A percentile compares a stretch with the other conserved stretches of the same genome.
phyloP scores from a whole-genome alignment of 2,329 filamentous ascomycete genomes.

The Myriosclerotinia curreyana region DNA sequence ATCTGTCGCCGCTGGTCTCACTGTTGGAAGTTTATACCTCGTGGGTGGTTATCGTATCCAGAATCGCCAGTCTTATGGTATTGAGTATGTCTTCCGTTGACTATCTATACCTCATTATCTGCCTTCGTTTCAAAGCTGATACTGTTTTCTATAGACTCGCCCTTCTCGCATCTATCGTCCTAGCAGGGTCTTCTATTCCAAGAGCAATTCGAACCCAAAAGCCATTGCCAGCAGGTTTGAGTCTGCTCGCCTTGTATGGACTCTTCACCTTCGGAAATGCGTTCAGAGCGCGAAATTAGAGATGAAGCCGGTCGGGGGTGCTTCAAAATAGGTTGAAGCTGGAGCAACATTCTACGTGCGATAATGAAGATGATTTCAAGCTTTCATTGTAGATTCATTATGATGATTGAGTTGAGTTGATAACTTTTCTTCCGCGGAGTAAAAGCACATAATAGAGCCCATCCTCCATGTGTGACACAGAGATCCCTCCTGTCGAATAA shows the following conservation, averaged over 20 bases:
- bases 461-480: background rate
- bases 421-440: background rate
- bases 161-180: conserved; percentile 80
- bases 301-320: conserved; percentile 32
- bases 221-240: conserved; percentile 78
- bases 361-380: conserved; percentile 3
- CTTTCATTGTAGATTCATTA: background rate
- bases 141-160: conserved; percentile 49
- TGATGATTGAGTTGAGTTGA: conserved; percentile 10
- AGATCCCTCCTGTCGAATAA: background rate
- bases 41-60: conserved; percentile 79
- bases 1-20: conserved; percentile 78
- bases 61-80: conserved; percentile 71
- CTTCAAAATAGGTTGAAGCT: conserved; percentile 35
- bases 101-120: background rate
- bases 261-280: conserved; percentile 76
- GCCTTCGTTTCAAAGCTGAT: conserved; percentile 8
- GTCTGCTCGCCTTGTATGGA: conserved; percentile 74
- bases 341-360: background rate
- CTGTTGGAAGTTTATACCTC: conserved; percentile 73
- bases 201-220: conserved; percentile 81
- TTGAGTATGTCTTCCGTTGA: conserved; percentile 51
- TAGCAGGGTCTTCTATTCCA: conserved; percentile 81
- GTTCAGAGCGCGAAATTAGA: conserved; percentile 42
- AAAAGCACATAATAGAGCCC: background rate